These are phyloP conservation scores for Arctium minus DNA, from an alignment of 129 eudicot species.

Conservation along the genomic window DNA sequence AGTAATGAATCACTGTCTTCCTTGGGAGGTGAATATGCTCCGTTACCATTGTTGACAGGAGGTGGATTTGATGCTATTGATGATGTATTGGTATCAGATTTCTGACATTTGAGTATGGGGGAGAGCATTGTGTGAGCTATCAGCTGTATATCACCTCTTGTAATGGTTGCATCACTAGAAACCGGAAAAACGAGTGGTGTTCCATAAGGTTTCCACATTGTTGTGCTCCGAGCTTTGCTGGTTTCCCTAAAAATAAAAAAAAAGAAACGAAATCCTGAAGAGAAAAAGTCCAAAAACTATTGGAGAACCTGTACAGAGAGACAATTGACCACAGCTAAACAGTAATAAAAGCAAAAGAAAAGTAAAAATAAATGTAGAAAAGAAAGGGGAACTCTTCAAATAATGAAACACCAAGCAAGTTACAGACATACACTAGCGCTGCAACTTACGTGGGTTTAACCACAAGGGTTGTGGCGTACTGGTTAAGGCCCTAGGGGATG, in stretches of 20 bases:
- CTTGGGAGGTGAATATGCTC: constrained; percentile 26
- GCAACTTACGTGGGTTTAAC: too few relatives aligned
- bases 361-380: background rate
- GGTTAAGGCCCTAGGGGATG: too few relatives aligned
- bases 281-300: background rate
- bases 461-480: too few relatives aligned
- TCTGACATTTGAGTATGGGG: constrained; percentile 53
- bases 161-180: constrained; percentile 57
- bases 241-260: constrained; percentile 36
- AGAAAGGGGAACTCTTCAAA: background rate
- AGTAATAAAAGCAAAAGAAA: background rate
- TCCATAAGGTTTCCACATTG: constrained; percentile 83
- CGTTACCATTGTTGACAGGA: constrained; percentile 15
- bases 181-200: constrained; percentile 77
- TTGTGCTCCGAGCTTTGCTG: constrained; percentile 35
- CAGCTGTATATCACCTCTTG: constrained; percentile 78
- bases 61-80: constrained; percentile 29
- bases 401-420: constrained; percentile 5
- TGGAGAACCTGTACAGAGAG: background rate
- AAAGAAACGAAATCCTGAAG: background rate
- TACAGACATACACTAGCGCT: background rate
- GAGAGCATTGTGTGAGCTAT: constrained; percentile 69
- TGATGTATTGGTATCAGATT: constrained; percentile 25
- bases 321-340: constrained; percentile 9
- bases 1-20: constrained; percentile 24